Conservation (phyloP, 2,329 filamentous ascomycete genomes). For the Curvularia spicifera region DNA sequence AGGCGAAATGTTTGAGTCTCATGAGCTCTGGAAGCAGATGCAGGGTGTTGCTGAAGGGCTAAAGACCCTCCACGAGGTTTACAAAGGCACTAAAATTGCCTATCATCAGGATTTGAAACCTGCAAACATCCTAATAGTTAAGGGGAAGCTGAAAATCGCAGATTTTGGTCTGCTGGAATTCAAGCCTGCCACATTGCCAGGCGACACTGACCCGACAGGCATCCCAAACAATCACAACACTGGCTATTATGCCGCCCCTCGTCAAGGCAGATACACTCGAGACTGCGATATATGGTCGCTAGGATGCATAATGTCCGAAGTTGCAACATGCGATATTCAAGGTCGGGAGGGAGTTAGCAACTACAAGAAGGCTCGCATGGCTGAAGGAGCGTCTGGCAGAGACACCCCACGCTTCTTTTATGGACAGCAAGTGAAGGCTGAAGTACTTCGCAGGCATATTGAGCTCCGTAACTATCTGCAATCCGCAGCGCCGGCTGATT, state of each 20-base stretch:
- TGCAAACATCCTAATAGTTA: slow-evolving; percentile 23
- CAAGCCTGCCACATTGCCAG: slow-evolving; percentile 13
- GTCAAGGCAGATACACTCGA: slow-evolving; percentile 19
- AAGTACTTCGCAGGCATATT: slow-evolving; percentile 12
- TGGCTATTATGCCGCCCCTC: slow-evolving; percentile 20
- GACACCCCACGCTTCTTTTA: slow-evolving; percentile 16
- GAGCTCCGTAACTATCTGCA: slow-evolving; percentile 5
- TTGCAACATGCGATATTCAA: slow-evolving; percentile 19
- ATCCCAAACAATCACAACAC: slow-evolving; percentile 18
- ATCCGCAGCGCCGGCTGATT: not conserved
- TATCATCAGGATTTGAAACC: slow-evolving; percentile 25
- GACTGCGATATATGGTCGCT: slow-evolving; percentile 21
- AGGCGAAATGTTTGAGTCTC: slow-evolving; percentile 14
- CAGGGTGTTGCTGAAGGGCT: slow-evolving; percentile 18
- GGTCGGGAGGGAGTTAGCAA: slow-evolving; percentile 11
- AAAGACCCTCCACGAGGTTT: slow-evolving; percentile 15
- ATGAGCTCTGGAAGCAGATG: slow-evolving; percentile 23
- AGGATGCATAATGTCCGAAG: slow-evolving; percentile 21
- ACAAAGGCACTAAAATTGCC: slow-evolving; percentile 19
- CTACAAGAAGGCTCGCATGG: slow-evolving; percentile 17
- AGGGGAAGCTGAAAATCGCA: slow-evolving; percentile 19
- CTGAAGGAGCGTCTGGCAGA: slow-evolving; percentile 1
- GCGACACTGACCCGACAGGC: slow-evolving; percentile 15
- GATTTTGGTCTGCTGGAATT: slow-evolving; percentile 23
- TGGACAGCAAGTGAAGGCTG: slow-evolving; percentile 10